These are phyloP conservation scores for Paramecium bursaria DNA, from an alignment of 73 alveolate species.

Conservation along the genomic window DNA sequence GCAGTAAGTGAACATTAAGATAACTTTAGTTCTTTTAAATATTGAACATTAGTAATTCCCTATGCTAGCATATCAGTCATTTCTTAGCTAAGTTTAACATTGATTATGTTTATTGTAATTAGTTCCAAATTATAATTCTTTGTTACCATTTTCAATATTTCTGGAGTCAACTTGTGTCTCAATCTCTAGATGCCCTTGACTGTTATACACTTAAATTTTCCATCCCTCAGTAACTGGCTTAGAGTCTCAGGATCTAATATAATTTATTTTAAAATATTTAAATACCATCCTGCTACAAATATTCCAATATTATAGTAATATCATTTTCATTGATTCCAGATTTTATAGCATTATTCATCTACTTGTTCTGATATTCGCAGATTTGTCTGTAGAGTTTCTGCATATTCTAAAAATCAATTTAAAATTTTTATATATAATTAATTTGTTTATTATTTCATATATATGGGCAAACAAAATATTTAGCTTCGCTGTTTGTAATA, in stretches of 20 bases:
- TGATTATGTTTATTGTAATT: not conserved
- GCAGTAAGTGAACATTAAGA: slow-evolving; percentile 35
- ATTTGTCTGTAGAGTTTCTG: slow-evolving; percentile 16
- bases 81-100: slow-evolving; percentile 33
- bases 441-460: no score
- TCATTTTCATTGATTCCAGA: slow-evolving; percentile 28
- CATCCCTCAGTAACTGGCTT: not conserved
- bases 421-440: no score
- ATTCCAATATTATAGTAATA: slow-evolving; percentile 20
- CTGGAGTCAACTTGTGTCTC: slow-evolving; percentile 4
- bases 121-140: slow-evolving; percentile 22
- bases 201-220: slow-evolving; percentile 23
- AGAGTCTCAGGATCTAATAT: slow-evolving; percentile 42
- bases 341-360: not conserved
- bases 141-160: slow-evolving; percentile 5
- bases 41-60: slow-evolving; percentile 27
- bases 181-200: slow-evolving; percentile 33
- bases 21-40: slow-evolving; percentile 37
- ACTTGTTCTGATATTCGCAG: slow-evolving; percentile 16
- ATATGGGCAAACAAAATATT: no score
- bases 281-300: slow-evolving; percentile 8
- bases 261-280: not conserved
- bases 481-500: no score
- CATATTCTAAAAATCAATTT: not conserved
- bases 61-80: slow-evolving; percentile 19